phyloP scores from a whole-genome alignment of 495 filamentous ascomycete genomes.

The Penicillium goetzii region DNA sequence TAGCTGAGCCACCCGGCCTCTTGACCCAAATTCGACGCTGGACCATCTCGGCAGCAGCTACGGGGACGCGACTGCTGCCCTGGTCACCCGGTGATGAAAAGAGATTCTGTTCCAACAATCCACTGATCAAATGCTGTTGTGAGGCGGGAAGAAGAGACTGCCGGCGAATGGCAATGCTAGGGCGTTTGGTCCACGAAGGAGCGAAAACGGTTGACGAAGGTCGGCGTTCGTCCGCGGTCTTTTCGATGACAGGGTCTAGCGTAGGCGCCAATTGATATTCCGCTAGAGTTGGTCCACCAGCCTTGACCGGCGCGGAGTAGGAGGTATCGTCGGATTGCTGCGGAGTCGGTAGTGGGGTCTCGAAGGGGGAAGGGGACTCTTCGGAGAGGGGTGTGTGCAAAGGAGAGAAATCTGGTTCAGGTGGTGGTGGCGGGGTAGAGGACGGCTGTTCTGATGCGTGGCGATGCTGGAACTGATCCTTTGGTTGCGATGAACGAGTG shows the following conservation, averaged over 20 bases:
- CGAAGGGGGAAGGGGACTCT: conserved; percentile 26
- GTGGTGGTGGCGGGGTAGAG: conserved; percentile 22
- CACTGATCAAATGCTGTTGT: conserved; percentile 49
- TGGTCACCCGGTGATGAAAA: conserved; percentile 32
- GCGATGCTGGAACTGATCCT: conserved; percentile 18
- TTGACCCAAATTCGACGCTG: conserved; percentile 93
- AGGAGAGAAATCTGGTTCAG: conserved; percentile 25
- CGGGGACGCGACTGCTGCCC: conserved; percentile 24
- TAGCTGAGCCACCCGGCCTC: conserved; percentile 80
- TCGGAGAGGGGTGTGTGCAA: conserved; percentile 32
- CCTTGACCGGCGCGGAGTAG: conserved; percentile 22
- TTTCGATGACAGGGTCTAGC: conserved; percentile 39
- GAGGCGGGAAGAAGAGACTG: conserved; percentile 55
- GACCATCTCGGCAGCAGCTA: conserved; percentile 43
- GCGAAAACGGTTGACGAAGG: conserved; percentile 27
- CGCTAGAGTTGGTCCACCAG: conserved; percentile 14
- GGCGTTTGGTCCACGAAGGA: conserved; percentile 39
- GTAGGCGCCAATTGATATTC: conserved; percentile 40
- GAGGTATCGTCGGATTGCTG: conserved; percentile 34
- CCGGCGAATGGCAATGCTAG: conserved; percentile 47
- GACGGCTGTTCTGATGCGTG: conserved; percentile 12
- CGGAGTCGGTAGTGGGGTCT: conserved; percentile 29
- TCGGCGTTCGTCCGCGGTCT: conserved; percentile 22
- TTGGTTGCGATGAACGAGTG: conserved; percentile 14
- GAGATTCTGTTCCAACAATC: conserved; percentile 41